Conservation (phyloP, 2,329 filamentous ascomycete genomes). For the Massarina eburnea region DNA sequence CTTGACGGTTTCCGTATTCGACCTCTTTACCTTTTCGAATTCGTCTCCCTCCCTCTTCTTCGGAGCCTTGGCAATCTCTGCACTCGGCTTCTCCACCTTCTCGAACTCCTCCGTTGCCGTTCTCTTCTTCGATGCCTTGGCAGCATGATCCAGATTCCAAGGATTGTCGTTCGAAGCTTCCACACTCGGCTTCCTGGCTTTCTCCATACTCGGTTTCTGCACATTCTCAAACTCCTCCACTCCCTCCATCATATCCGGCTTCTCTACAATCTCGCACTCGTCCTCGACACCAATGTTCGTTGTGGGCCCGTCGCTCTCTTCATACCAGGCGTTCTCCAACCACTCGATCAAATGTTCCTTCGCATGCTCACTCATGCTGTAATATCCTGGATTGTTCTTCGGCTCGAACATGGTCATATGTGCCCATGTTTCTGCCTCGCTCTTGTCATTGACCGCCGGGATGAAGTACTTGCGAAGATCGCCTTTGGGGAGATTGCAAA, state of each 20-base stretch:
- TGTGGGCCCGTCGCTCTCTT: conserved; percentile 43
- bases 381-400: conserved; percentile 72
- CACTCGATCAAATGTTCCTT: conserved; percentile 66
- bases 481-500: conserved; percentile 66
- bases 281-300: conserved; percentile 28
- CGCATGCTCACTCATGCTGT: conserved; percentile 65
- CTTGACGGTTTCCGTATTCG: neutral
- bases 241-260: conserved; percentile 3
- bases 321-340: conserved; percentile 68
- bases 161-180: conserved; percentile 1
- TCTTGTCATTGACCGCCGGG: conserved; percentile 71
- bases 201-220: conserved; percentile 9
- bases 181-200: neutral
- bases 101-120: conserved; percentile 29
- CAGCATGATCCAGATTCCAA: conserved; percentile 31
- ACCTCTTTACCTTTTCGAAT: neutral
- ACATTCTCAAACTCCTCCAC: conserved; percentile 30
- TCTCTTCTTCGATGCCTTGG: conserved; percentile 12
- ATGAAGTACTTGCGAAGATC: conserved; percentile 36
- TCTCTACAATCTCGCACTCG: conserved; percentile 30
- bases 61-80: neutral
- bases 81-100: conserved; percentile 18
- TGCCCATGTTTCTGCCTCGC: conserved; percentile 74
- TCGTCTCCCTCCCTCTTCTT: neutral
- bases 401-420: conserved; percentile 81